Evolutionary conservation across 768 basidiomycete genomes (phyloP).

Genomic region (Boletus fagicola): DNA sequence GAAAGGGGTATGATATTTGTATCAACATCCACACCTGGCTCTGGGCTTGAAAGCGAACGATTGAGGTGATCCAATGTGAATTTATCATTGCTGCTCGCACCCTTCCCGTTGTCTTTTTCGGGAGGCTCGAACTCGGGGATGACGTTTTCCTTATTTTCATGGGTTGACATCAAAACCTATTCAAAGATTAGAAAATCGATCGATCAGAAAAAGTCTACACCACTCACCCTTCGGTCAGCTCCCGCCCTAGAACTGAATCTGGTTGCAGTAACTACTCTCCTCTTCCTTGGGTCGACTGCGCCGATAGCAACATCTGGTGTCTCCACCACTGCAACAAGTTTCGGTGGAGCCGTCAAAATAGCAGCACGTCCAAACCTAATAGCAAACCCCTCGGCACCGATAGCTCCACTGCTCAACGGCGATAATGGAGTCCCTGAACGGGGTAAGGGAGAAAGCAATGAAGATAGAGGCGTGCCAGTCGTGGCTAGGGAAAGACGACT

Average conservation of each 20-base stretch:
- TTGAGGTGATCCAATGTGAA: conserved; percentile 11
- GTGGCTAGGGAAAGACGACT: conserved; percentile 45
- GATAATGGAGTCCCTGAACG: conserved; percentile 37
- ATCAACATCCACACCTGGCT: conserved; percentile 57
- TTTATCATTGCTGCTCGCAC: neutral
- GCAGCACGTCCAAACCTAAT: conserved; percentile 67
- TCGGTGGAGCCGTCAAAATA: conserved; percentile 80
- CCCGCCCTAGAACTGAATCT: conserved; percentile 82
- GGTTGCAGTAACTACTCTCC: conserved; percentile 83
- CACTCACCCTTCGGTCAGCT: conserved; percentile 74
- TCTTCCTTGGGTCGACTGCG: conserved; percentile 80
- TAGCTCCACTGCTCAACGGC: conserved; percentile 22
- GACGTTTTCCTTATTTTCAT: conserved; percentile 51
- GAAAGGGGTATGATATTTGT: conserved; percentile 61
- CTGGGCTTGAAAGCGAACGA: conserved; percentile 17
- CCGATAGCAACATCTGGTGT: conserved; percentile 90
- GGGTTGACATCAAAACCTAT: conserved; percentile 83
- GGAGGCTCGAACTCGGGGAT: conserved; percentile 15
- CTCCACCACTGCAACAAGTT: conserved; percentile 77
- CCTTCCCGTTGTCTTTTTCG: conserved; percentile 22
- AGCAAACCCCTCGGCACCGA: conserved; percentile 37
- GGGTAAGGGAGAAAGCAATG: conserved; percentile 29
- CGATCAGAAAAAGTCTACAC: neutral
- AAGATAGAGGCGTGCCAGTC: conserved; percentile 40
- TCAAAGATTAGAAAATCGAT: neutral